Evolutionary conservation across 2,329 filamentous ascomycete species (phyloP), one percentile per base, ranked within the genome.

Genomic region (Annulohypoxylon truncatum): DNA sequence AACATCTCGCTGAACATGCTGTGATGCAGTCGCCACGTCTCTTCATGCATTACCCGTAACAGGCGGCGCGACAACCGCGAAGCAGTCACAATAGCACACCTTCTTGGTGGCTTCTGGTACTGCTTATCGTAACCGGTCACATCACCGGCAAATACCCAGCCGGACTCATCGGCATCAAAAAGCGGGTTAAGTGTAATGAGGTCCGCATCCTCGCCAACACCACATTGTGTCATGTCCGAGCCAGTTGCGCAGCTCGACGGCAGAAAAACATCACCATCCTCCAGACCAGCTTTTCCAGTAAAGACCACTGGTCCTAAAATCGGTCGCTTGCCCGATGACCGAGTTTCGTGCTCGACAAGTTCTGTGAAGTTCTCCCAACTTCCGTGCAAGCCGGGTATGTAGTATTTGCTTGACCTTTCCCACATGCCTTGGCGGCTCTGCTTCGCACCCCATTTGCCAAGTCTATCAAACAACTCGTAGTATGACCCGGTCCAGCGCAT

Each of bases 1-100:
- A 90, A 93, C 92, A 94, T 94, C 77, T 94, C 92, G 24, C 86
- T 87, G 76, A 92, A 94, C 90, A 90, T 93, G 77, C 83, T 89
- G 77, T 89, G 91, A 68, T 87, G 88, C 71, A 87, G 82, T 26
- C 85, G 83, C 77, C 83, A 89, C 47, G 89, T 90, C 73, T 93
- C 91, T 70, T 91, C 85, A 78, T 94, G 92, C 90, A 94, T 94
- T 4, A 87, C 87, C 47, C 84, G 79, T 4, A 94, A 80, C 1
- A 94, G 82, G 10, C 90, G 85, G 22, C 88, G 85, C 26, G 87
- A 90, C 31, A 93, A 81, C 8, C 92, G 88, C 1, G 85, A 88
- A 0, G 90, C 89, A 2, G 91, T 93, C 66, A 93, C 89, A 75
- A 93, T 91, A 53, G 90, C 87, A 38, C 87, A 88, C 40, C 92